phyloP scores from a whole-genome alignment of 495 filamentous ascomycete genomes.

The Pseudoneurospora amorphoporcata region DNA sequence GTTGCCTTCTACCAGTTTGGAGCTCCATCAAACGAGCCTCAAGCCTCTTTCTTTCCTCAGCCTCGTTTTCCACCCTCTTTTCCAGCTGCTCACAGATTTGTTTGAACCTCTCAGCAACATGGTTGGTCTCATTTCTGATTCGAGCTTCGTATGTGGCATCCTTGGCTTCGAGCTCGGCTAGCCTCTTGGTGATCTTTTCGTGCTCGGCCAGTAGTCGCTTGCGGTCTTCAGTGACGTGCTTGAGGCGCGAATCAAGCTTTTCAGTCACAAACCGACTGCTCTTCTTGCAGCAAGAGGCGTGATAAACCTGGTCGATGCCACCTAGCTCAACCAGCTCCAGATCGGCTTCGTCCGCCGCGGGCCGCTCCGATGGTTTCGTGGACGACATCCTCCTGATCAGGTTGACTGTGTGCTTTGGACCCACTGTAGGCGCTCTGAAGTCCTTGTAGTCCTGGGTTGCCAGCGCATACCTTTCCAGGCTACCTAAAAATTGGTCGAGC shows the following conservation, averaged over 20 bases:
- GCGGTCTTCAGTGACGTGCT: constrained; percentile 14
- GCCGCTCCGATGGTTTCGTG: constrained; percentile 13
- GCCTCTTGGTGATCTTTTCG: constrained; percentile 13
- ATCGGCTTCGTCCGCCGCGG: constrained; percentile 22
- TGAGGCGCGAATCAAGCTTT: constrained; percentile 17
- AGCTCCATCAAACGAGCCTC: constrained; percentile 11
- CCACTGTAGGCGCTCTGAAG: constrained; percentile 20
- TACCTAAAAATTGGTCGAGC: constrained; percentile 14
- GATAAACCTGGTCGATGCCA: constrained; percentile 34
- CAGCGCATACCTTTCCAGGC: constrained; percentile 16
- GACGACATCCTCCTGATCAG: constrained; percentile 27
- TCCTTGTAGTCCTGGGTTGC: constrained; percentile 23
- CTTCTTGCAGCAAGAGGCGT: constrained; percentile 28
- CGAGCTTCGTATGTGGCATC: constrained; percentile 25
- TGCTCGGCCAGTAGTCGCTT: constrained; percentile 17
- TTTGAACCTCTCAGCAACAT: constrained; percentile 11
- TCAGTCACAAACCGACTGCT: constrained; percentile 22
- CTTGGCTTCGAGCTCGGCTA: constrained; percentile 22
- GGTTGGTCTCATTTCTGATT: constrained; percentile 16
- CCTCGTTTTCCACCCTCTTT: constrained; percentile 21
- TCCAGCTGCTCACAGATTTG: constrained; percentile 17
- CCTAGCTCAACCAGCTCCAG: constrained; percentile 26
- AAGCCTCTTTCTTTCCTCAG: constrained; percentile 8
- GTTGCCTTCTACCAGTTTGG: background rate
- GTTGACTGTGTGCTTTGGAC: constrained; percentile 23